These are phyloP conservation scores for Dactylellina leptospora DNA, from an alignment of 2,329 filamentous ascomycete species.

Conservation along the genomic window DNA sequence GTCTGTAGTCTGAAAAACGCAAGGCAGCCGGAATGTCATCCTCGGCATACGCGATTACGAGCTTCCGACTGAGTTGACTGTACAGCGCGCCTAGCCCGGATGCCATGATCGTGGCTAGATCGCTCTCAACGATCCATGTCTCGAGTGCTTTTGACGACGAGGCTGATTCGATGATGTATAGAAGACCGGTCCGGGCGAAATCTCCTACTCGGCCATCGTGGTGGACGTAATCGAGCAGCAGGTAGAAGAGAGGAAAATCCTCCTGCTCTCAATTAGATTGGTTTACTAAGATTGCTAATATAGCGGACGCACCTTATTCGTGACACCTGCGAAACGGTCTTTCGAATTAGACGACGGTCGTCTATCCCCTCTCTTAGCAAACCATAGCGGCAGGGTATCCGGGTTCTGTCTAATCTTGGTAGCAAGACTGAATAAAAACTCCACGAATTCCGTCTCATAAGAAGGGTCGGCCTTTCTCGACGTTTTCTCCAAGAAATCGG, in stretches of 20 bases:
- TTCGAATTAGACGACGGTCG: slow-evolving; percentile 62
- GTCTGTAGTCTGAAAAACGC: slow-evolving; percentile 85
- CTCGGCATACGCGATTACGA: slow-evolving; percentile 79
- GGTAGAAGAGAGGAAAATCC: slow-evolving; percentile 94
- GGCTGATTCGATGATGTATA: slow-evolving; percentile 95
- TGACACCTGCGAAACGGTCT: slow-evolving; percentile 78
- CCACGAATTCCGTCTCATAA: slow-evolving; percentile 86
- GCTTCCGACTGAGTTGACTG: slow-evolving; percentile 76
- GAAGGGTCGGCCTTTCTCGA: slow-evolving; percentile 78
- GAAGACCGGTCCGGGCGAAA: slow-evolving; percentile 89
- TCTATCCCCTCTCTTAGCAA: slow-evolving; percentile 69
- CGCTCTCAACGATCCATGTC: slow-evolving; percentile 96
- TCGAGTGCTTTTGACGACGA: slow-evolving; percentile 83
- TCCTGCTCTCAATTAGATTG: no score
- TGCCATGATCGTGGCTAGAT: slow-evolving; percentile 95
- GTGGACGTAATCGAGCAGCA: slow-evolving; percentile 95
- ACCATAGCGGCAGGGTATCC: slow-evolving; percentile 88
- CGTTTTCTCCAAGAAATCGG: slow-evolving; percentile 83
- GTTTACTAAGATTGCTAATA: not conserved
- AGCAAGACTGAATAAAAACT: slow-evolving; percentile 93
- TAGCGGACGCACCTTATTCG: slow-evolving; percentile 67
- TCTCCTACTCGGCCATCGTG: slow-evolving; percentile 93
- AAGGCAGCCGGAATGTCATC: slow-evolving; percentile 83
- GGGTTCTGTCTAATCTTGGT: slow-evolving; percentile 94
- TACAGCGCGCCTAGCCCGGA: slow-evolving; percentile 85